Conservation (phyloP, 495 filamentous ascomycete genomes). For the Aspergillus nidulans region DNA sequence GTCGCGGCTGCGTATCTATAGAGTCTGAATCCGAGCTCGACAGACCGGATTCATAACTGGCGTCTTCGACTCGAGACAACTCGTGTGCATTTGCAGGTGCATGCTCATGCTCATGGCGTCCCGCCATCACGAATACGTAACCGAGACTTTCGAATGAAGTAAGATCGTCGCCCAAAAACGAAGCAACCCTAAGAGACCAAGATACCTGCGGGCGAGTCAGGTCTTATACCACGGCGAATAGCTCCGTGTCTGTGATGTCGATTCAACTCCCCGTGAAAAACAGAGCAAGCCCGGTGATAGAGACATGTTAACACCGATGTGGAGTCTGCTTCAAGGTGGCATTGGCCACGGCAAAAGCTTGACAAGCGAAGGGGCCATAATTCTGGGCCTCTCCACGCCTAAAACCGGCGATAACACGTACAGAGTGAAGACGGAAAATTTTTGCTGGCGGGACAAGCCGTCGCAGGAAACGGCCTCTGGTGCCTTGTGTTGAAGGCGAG, state of each 20-base stretch:
- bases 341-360: conserved; percentile 12
- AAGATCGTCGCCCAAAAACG: neutral
- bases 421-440: neutral
- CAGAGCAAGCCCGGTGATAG: neutral
- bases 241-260: neutral
- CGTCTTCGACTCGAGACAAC: conserved; percentile 55
- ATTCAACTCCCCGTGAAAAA: neutral
- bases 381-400: neutral
- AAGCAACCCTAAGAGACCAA: neutral
- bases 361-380: neutral
- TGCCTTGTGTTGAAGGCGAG: neutral
- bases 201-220: neutral
- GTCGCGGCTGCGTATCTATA: conserved; percentile 4
- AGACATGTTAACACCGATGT: conserved; percentile 6
- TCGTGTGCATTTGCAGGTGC: neutral
- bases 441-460: neutral
- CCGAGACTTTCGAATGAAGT: too few species aligned
- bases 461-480: neutral
- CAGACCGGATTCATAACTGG: conserved; percentile 11
- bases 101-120: neutral
- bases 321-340: neutral
- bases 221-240: conserved; percentile 3
- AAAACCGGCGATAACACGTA: neutral
- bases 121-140: neutral
- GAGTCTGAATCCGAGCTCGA: conserved; percentile 15